Evolutionary conservation across 805 yeast genomes (phyloP).

Genomic region (Suhomyces prunicola): DNA sequence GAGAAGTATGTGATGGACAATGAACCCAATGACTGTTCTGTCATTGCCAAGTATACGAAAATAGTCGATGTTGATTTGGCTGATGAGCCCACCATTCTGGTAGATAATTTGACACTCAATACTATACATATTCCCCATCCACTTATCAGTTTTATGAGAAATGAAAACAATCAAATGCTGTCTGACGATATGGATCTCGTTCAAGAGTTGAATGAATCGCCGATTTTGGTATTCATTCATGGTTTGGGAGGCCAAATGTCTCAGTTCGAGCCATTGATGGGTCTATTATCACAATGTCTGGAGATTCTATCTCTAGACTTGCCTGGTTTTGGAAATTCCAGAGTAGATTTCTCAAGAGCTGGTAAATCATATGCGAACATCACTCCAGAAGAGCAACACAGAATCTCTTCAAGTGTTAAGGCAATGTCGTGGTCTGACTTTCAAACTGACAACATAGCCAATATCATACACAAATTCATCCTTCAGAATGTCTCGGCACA

Average conservation of each 20-base stretch:
- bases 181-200: constrained; percentile 18
- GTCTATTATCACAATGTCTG: constrained; percentile 57
- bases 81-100: constrained; percentile 14
- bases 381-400: constrained; percentile 28
- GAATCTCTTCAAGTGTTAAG: constrained; percentile 26
- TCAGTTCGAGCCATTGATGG: constrained; percentile 76
- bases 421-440: constrained; percentile 42
- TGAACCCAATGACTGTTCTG: constrained; percentile 56
- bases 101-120: constrained; percentile 35
- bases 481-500: constrained; percentile 34
- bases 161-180: constrained; percentile 20
- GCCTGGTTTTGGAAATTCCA: constrained; percentile 80
- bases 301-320: constrained; percentile 71
- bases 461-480: constrained; percentile 37
- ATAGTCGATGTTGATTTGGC: constrained; percentile 38
- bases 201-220: constrained; percentile 45
- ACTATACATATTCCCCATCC: constrained; percentile 53
- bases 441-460: constrained; percentile 39
- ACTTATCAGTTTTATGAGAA: constrained; percentile 20
- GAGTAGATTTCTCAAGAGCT: constrained; percentile 13
- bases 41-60: constrained; percentile 46
- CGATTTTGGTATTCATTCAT: constrained; percentile 68
- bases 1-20: constrained; percentile 38
- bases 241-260: constrained; percentile 90
- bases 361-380: constrained; percentile 19